These are phyloP conservation scores for Ilex paraguariensis DNA, from an alignment of 305 asterid genomes.

Conservation along the genomic window DNA sequence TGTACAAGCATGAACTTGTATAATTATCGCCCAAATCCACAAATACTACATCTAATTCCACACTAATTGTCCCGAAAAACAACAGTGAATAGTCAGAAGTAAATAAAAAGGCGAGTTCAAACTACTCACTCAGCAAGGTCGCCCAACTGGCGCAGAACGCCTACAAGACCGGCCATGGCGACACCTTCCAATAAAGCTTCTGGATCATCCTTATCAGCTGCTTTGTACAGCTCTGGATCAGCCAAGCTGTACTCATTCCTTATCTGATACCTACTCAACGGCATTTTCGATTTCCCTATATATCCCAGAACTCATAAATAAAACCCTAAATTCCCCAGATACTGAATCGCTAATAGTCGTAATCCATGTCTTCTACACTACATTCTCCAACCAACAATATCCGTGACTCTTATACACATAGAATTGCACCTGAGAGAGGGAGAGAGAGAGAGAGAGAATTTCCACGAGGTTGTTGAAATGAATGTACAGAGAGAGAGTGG, in stretches of 20 bases:
- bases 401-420: too few species aligned
- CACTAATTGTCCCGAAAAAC: neutral
- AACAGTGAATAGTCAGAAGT: neutral
- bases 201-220: constrained; percentile 97
- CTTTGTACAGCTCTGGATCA: constrained; percentile 82
- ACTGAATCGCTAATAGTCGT: too few species aligned
- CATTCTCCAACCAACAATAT: too few species aligned
- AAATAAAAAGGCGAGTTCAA: neutral
- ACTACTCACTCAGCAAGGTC: constrained; percentile 94
- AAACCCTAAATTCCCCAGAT: constrained; percentile 26
- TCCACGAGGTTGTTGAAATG: too few species aligned
- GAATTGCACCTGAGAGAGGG: too few species aligned
- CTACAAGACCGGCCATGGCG: constrained; percentile 96
- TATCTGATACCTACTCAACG: constrained; percentile 79
- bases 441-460: too few species aligned
- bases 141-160: constrained; percentile 96
- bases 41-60: neutral
- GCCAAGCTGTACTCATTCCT: constrained; percentile 86
- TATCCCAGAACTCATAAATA: neutral
- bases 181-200: constrained; percentile 97
- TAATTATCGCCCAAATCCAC: too few species aligned
- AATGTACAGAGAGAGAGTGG: too few species aligned
- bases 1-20: neutral
- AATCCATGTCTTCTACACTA: too few species aligned
- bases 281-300: constrained; percentile 43